A percentile compares a stretch with the other conserved stretches of the same genome.
phyloP scores from a whole-genome alignment of 2,329 filamentous ascomycete species.

The Bipolaris victoriae region DNA sequence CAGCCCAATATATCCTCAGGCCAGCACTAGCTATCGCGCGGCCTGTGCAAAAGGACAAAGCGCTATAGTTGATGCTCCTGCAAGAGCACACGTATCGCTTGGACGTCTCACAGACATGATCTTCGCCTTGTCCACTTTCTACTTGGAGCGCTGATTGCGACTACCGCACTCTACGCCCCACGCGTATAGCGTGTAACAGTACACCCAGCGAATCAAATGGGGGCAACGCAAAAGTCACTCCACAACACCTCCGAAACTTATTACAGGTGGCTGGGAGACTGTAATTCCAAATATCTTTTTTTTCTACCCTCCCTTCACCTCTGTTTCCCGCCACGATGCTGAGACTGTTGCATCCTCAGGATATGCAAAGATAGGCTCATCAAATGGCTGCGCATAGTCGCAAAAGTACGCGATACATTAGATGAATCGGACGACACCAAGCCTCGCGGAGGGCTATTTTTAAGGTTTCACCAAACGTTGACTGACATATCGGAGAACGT shows the following conservation, averaged over 20 bases:
- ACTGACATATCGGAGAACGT: constrained; percentile 31
- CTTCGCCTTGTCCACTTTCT: constrained; percentile 14
- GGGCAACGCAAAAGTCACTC: constrained; percentile 13
- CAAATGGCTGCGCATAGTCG: constrained; percentile 1
- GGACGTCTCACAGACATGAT: not conserved
- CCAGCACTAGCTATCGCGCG: not conserved
- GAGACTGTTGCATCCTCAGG: constrained; percentile 2
- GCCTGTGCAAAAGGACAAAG: constrained; percentile 10
- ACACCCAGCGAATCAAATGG: constrained; percentile 14
- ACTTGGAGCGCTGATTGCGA: constrained; percentile 25
- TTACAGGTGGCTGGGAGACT: not conserved
- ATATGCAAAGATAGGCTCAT: constrained; percentile 4
- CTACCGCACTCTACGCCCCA: constrained; percentile 20
- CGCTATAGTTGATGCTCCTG: constrained; percentile 4
- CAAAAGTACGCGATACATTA: constrained; percentile 16
- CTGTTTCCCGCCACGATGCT: not conserved
- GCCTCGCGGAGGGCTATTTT: constrained; percentile 17
- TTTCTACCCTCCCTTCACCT: not conserved
- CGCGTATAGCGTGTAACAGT: constrained; percentile 26
- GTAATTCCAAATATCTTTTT: not conserved
- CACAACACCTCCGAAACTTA: constrained; percentile 18
- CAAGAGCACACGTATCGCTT: constrained; percentile 13
- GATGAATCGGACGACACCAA: constrained; percentile 11
- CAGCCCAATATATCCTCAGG: constrained; percentile 9
- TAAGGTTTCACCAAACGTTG: constrained; percentile 33